Base-by-base conservation (phyloP, 2,329 filamentous ascomycete species). In the Graphiopsis chlorocephala region DNA sequence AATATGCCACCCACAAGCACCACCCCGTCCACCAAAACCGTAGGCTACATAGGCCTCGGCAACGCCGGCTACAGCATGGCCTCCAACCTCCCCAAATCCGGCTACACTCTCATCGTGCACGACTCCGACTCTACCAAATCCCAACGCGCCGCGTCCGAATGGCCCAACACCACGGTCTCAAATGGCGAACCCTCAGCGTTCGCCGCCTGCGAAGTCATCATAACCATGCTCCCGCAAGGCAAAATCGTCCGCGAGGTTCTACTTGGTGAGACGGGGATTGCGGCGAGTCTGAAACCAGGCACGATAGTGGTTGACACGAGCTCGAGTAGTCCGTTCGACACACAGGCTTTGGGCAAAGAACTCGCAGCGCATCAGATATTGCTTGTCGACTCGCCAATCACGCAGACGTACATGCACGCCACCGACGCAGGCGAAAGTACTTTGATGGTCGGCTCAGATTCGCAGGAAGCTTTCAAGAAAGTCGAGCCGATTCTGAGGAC, bases 221-320 rank as follows among this genome's bases (percentile, higher is more conserved):
- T 77, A 12, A 76, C 75, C 0, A 77, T 77, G 75, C 69, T 77
- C 0, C 75, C 74, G 1, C 72, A 77, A 63, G 75, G 74, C n/a
- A 76, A 75, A 61, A 69, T 76, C 47, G 75, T 76, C 10, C 65
- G 72, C 64, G 72, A 74, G 38, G 75, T 76, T 2, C 55, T 76
- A 11, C 63, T 76, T 1, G 71, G 72, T n/a, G 63, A 67, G n/a
- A 65, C 72, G 20, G 72, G 71, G 20, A 73, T 76, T 25, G 74
- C 73, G 2, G 65, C 67, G 31, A 67, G 65, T 7, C 63, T 77
- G 63, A 75, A 73, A 55, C 66, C 68, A n/a, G 71, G 76, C 33
- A 75, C 72, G 12, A 73, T 75, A 31, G 67, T 77, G 4, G 69
- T 77, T 33, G 75, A 77, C 65, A 77, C 75, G 2, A 74, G 72